Percentiles rank a stretch among this genome's conserved stretches.
These are phyloP conservation scores for Clarireedia homoeocarpa DNA, from an alignment of 2,329 filamentous ascomycete species.

Conservation along the genomic window DNA sequence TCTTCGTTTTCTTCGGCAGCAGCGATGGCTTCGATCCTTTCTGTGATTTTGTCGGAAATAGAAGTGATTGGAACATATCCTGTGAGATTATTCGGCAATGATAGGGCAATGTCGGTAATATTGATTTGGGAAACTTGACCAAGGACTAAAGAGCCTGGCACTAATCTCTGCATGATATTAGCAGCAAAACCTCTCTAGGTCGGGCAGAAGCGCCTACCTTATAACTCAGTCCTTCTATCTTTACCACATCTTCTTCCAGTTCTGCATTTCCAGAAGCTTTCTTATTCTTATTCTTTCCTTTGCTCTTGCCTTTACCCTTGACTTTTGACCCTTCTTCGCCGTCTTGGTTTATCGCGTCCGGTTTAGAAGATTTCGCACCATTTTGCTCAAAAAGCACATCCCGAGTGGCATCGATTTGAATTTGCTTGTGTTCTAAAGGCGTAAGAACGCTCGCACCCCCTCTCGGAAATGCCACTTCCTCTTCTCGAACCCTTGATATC, in stretches of 20 bases:
- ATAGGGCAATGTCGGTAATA: slow-evolving; percentile 67
- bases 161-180: slow-evolving; percentile 57
- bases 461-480: slow-evolving; percentile 86
- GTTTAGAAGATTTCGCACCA: slow-evolving; percentile 41
- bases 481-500: slow-evolving; percentile 52
- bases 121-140: slow-evolving; percentile 81
- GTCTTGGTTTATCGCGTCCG: slow-evolving; percentile 27
- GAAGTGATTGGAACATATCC: slow-evolving; percentile 88
- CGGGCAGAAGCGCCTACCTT: slow-evolving; percentile 50
- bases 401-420: slow-evolving; percentile 83
- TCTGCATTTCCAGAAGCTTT: slow-evolving; percentile 43
- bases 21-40: slow-evolving; percentile 62
- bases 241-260: slow-evolving; percentile 47
- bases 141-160: slow-evolving; percentile 78
- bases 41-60: slow-evolving; percentile 73
- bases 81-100: slow-evolving; percentile 85
- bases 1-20: slow-evolving; percentile 52
- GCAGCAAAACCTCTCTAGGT: slow-evolving; percentile 8
- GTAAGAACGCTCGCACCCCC: slow-evolving; percentile 87
- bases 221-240: slow-evolving; percentile 81
- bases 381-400: slow-evolving; percentile 88
- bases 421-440: slow-evolving; percentile 92
- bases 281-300: slow-evolving; percentile 43
- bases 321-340: slow-evolving; percentile 21
- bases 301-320: slow-evolving; percentile 42